phyloP scores from a whole-genome alignment of 768 basidiomycete species.

The Dioszegia crocea region DNA sequence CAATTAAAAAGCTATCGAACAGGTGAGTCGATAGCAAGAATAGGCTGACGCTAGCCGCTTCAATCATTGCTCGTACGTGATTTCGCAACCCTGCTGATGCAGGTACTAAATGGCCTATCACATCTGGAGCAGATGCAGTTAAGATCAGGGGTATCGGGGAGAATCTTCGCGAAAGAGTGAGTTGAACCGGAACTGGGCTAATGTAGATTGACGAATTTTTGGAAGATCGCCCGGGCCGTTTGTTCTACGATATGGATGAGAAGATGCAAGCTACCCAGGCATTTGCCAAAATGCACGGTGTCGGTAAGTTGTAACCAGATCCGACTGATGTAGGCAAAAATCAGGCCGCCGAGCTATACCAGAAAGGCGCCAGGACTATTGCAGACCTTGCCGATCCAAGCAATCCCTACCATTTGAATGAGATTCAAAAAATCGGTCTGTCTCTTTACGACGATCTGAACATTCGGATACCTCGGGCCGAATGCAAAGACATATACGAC shows the following conservation, averaged over 20 bases:
- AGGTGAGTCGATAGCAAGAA: slow-evolving; percentile 15
- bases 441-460: slow-evolving; percentile 65
- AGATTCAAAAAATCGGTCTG: slow-evolving; percentile 36
- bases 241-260: slow-evolving; percentile 39
- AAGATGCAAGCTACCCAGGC: slow-evolving; percentile 39
- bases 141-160: slow-evolving; percentile 41
- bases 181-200: background rate
- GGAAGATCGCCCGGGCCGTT: slow-evolving; percentile 24
- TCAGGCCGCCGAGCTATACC: slow-evolving; percentile 70
- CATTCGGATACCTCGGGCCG: slow-evolving; percentile 73
- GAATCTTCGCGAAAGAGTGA: slow-evolving; percentile 36
- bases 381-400: slow-evolving; percentile 58
- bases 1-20: slow-evolving; percentile 28
- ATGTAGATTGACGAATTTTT: slow-evolving; percentile 43
- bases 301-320: slow-evolving; percentile 56
- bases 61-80: background rate
- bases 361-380: slow-evolving; percentile 69
- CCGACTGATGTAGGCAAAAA: slow-evolving; percentile 51
- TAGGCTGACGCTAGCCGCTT: slow-evolving; percentile 15
- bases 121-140: slow-evolving; percentile 24
- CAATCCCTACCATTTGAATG: background rate
- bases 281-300: slow-evolving; percentile 81
- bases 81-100: slow-evolving; percentile 16
- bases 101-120: slow-evolving; percentile 36
- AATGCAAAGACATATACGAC: slow-evolving; percentile 70